Evolutionary conservation across 2,329 filamentous ascomycete species (phyloP).

Genomic region (Talaromyces verruculosus): DNA sequence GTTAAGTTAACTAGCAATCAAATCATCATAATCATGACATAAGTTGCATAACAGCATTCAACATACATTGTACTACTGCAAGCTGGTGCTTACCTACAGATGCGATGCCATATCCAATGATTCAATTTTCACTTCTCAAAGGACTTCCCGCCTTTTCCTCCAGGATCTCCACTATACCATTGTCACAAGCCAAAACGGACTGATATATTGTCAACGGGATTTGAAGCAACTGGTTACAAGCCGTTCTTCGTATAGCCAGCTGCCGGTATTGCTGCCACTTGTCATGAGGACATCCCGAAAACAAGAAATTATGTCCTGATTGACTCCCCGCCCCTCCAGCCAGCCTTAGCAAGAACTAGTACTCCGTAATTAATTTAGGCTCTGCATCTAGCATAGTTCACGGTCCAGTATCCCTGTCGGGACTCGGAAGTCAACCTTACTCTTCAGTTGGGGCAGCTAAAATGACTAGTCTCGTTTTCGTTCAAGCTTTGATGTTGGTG

Average conservation of each 20-base stretch:
- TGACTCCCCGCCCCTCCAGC: not conserved
- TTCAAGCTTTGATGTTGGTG: not conserved
- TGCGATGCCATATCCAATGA: not conserved
- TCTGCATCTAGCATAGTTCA: constrained; percentile 2
- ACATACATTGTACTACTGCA: not conserved
- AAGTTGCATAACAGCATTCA: not conserved
- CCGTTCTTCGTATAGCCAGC: not conserved
- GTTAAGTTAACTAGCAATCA: not conserved
- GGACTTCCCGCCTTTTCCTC: not conserved
- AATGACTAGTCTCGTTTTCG: constrained; percentile 7
- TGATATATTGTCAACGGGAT: not conserved
- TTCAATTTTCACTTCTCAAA: not conserved
- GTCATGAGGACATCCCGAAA: not conserved
- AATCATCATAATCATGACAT: not conserved
- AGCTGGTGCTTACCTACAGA: not conserved
- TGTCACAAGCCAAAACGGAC: not conserved
- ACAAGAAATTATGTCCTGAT: not conserved
- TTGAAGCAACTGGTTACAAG: not conserved
- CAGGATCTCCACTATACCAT: not conserved
- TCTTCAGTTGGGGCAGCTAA: not conserved
- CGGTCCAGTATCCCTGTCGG: not conserved
- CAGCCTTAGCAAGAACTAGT: constrained; percentile 9
- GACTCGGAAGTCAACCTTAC: not conserved
- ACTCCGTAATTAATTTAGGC: not conserved
- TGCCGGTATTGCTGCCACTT: not conserved